Evolutionary conservation across 2,329 filamentous ascomycete genomes (phyloP).

Genomic region (Dryadomyces quercus-mongolicae): DNA sequence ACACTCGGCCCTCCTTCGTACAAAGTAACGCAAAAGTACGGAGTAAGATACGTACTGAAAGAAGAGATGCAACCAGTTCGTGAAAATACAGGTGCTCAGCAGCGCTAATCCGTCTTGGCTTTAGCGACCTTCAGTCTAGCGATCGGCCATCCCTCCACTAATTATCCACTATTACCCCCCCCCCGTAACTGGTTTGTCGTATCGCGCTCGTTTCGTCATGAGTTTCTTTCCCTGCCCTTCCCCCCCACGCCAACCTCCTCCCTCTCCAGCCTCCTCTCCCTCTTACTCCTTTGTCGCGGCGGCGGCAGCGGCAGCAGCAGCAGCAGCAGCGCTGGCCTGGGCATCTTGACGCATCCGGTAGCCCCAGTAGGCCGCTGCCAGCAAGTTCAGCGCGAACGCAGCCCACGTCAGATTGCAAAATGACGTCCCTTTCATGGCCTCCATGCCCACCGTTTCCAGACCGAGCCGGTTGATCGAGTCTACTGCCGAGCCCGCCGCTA

Average conservation of each 20-base stretch:
- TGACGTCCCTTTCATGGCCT: slow-evolving; percentile 27
- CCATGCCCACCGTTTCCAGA: slow-evolving; percentile 31
- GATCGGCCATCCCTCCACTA: background rate
- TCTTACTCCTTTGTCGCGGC: background rate
- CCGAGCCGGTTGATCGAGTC: slow-evolving; percentile 15
- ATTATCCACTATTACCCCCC: background rate
- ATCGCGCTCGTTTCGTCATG: background rate
- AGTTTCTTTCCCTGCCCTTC: no score
- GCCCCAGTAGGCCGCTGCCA: slow-evolving; percentile 28
- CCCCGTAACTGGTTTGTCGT: background rate
- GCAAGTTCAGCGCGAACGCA: slow-evolving; percentile 30
- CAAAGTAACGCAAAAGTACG: background rate
- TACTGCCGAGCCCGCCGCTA: slow-evolving; percentile 7
- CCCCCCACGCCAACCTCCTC: background rate
- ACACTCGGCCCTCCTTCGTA: no score
- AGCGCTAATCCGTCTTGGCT: background rate
- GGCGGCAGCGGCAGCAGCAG: background rate
- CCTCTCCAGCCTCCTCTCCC: no score
- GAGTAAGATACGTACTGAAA: background rate
- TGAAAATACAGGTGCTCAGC: background rate
- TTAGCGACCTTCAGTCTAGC: background rate
- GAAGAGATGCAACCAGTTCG: background rate
- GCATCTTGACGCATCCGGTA: slow-evolving; percentile 18
- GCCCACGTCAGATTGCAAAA: slow-evolving; percentile 36
- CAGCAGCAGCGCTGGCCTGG: slow-evolving; percentile 8